Evolutionary conservation across 169 alveolate species (phyloP), one percentile per base, ranked within the genome.

Genomic region (Eimeria necatrix): DNA sequence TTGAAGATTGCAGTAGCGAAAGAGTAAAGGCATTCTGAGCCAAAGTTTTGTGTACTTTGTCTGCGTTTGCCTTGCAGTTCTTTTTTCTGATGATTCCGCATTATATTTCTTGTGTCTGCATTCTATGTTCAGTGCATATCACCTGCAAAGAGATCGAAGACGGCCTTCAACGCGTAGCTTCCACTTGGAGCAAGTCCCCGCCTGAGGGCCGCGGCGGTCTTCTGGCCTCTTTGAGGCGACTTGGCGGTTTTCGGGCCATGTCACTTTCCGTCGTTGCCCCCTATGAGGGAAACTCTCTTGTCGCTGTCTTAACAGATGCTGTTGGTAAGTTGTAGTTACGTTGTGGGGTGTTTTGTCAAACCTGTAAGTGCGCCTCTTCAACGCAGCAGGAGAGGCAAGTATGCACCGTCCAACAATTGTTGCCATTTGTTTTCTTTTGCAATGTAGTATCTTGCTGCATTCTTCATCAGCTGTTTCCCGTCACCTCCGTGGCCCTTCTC

Each of bases 141-240:
- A 18, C 78, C 2, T 68, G 46, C n/a, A 18, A 12, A n/a, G 78
- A 14, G 46, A 68, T 68, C 9, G 78, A 68, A n/a, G 78, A 68
- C 41, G 78, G 78, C n/a, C 78, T 68, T 3, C 78, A 24, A 10
- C n/a, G 78, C 46, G 46, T 68, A n/a, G n/a, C 46, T 18, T 10
- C 78, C 32, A 8, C n/a, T 52, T 20, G 20, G 24, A 64, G 49
- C 49, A 41, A 70, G 48, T 14, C 32, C 49, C 89, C 49, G 71
- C 32, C 78, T 68, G 46, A 7, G n/a, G 78, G 78, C 89, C n/a
- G 68, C 89, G 61, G 78, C n/a, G 32, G 78, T 18, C 32, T 68
- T 16, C 78, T 68, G n/a, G 78, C 41, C 46, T 24, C 78, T 24
- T n/a, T 12, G 46, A 16, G n/a, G 32, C n/a, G 78, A 7, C 9